Evolutionary conservation across 1,139 yeast species (phyloP).

Genomic region (Kazachstania sp.): DNA sequence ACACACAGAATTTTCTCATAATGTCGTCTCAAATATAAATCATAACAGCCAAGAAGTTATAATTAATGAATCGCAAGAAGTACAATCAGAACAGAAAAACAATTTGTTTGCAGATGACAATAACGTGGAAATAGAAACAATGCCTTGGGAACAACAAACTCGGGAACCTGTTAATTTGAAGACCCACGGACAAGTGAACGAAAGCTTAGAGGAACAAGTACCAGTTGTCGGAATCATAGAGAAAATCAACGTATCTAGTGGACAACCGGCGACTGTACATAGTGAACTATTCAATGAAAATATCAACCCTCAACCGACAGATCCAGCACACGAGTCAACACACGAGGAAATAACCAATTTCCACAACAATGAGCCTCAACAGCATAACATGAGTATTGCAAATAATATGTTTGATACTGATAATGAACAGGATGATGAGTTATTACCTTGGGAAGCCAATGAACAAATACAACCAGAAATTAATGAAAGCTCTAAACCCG

Average conservation of each 20-base stretch:
- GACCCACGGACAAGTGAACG: neutral
- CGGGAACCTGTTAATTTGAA: neutral
- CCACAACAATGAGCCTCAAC: neutral
- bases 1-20: neutral
- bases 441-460: neutral
- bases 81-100: slow-evolving; percentile 21
- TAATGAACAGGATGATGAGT: neutral
- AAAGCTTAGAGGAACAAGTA: neutral
- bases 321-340: no score
- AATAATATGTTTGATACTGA: neutral
- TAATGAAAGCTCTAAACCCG: no score
- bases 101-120: slow-evolving; percentile 21
- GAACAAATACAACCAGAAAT: neutral
- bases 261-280: neutral
- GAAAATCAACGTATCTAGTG: neutral
- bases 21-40: neutral
- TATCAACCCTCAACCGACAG: neutral
- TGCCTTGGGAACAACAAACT: slow-evolving; percentile 1
- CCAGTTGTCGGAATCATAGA: neutral
- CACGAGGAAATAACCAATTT: neutral
- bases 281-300: neutral
- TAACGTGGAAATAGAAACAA: slow-evolving; percentile 6
- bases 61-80: neutral
- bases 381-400: neutral
- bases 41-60: neutral